Evolutionary conservation across 208 protist genomes (phyloP).

Genomic region (Jaenimonas drosophilae): DNA sequence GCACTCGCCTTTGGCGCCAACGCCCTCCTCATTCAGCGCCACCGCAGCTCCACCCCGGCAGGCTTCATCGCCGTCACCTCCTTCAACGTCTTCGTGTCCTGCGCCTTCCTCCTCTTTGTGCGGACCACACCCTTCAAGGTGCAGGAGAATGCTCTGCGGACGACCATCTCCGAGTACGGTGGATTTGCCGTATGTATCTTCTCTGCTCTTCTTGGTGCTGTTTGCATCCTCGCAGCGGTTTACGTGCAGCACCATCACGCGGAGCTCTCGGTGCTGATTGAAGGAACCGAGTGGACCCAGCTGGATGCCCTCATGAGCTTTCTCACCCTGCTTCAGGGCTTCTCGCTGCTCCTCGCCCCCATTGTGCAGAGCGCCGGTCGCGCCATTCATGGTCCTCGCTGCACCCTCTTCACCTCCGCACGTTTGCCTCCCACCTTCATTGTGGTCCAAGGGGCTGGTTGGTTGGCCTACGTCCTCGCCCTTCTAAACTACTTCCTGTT

Average conservation of each 20-base stretch:
- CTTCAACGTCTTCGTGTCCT: constrained; percentile 14
- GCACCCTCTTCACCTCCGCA: constrained; percentile 19
- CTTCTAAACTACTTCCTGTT: constrained; percentile 31
- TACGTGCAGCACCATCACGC: constrained; percentile 15
- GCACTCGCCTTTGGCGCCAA: constrained; percentile 7
- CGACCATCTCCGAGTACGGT: constrained; percentile 24
- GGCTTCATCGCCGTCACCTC: constrained; percentile 12
- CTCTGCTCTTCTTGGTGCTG: constrained; percentile 9
- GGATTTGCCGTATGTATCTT: constrained; percentile 13
- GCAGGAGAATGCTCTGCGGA: constrained; percentile 2
- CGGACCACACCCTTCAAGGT: constrained; percentile 27
- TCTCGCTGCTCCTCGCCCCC: constrained; percentile 28
- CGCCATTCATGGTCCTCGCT: constrained; percentile 33
- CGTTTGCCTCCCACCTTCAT: constrained; percentile 17
- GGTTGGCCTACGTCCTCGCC: constrained; percentile 34
- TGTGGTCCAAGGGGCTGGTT: constrained; percentile 41
- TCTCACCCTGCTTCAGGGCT: constrained; percentile 19
- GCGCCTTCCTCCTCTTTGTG: constrained; percentile 37
- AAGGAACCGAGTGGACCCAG: constrained; percentile 20
- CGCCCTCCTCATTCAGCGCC: background rate
- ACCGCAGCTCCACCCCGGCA: no score
- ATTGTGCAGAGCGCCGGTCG: constrained; percentile 26
- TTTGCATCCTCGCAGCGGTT: background rate
- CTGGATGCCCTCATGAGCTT: constrained; percentile 14
- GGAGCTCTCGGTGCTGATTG: constrained; percentile 12